Conservation (phyloP, 1,284 basidiomycete genomes). For the Ceratobasidium theobromae region DNA sequence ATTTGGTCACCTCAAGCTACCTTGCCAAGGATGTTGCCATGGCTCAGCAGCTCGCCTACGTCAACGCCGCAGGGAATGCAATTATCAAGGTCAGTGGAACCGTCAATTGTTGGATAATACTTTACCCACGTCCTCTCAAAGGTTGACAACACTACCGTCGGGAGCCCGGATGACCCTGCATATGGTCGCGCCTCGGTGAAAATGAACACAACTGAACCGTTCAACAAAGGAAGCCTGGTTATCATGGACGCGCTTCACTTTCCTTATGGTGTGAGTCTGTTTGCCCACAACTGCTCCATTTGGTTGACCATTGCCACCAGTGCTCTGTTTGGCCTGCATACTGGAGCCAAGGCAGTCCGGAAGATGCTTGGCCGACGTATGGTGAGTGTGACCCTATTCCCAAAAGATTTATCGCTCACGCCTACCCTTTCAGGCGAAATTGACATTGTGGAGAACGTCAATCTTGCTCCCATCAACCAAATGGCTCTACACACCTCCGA, state of each 20-base stretch:
- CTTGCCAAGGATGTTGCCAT: conserved; percentile 27
- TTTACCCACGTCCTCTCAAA: neutral
- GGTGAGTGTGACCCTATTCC: conserved; percentile 9
- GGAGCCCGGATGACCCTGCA: conserved; percentile 13
- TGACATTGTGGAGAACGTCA: conserved; percentile 39
- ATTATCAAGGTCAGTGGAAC: conserved; percentile 23
- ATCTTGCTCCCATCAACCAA: conserved; percentile 35
- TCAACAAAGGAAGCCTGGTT: conserved; percentile 24
- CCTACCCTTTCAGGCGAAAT: conserved; percentile 34
- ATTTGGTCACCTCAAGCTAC: neutral
- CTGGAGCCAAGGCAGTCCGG: conserved; percentile 36
- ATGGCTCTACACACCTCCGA: conserved; percentile 37
- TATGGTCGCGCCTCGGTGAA: conserved; percentile 30
- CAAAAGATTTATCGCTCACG: neutral
- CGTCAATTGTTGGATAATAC: neutral
- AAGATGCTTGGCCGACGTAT: conserved; percentile 36
- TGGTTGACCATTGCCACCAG: no score
- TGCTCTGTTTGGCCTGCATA: conserved; percentile 38
- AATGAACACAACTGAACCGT: conserved; percentile 30
- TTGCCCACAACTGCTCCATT: no score
- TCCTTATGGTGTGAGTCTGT: conserved; percentile 30
- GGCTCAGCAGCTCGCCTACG: conserved; percentile 26
- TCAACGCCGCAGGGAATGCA: conserved; percentile 31
- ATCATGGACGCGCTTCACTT: conserved; percentile 32
- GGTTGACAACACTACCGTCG: conserved; percentile 34